Evolutionary conservation across 768 basidiomycete genomes (phyloP).

Genomic region (Lactifluus subvellereus): DNA sequence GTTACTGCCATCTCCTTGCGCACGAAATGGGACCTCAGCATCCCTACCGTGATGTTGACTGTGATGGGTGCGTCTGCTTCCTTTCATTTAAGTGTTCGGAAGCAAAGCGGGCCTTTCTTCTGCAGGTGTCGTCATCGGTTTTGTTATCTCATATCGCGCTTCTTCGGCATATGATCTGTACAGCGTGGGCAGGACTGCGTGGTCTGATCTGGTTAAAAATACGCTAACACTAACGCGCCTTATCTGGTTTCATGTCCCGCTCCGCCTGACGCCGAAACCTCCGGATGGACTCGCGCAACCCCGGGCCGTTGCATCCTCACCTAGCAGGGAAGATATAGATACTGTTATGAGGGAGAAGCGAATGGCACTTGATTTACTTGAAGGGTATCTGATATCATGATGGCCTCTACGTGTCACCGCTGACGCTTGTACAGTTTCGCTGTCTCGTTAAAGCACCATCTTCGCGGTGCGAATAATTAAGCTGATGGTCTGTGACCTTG

Average conservation of each 20-base stretch:
- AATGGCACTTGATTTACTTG: conserved; percentile 51
- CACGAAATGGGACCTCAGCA: background rate
- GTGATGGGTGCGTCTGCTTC: conserved; percentile 3
- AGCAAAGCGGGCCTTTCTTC: conserved; percentile 3
- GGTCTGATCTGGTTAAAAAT: conserved; percentile 53
- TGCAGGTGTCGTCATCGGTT: conserved; percentile 53
- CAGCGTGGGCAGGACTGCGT: conserved; percentile 48
- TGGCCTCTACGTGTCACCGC: background rate
- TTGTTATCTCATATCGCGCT: conserved; percentile 57
- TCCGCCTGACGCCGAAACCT: conserved; percentile 39
- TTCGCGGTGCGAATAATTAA: conserved; percentile 35
- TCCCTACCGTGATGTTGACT: conserved; percentile 4
- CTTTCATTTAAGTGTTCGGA: background rate
- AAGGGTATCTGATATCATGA: conserved; percentile 37
- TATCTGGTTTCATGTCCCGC: conserved; percentile 59
- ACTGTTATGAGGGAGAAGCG: conserved; percentile 58
- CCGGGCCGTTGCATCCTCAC: conserved; percentile 30
- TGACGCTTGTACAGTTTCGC: conserved; percentile 38
- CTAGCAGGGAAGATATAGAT: conserved; percentile 39
- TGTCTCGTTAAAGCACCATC: conserved; percentile 55
- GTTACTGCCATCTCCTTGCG: background rate
- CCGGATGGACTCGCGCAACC: conserved; percentile 32
- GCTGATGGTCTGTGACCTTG: background rate
- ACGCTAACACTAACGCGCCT: conserved; percentile 45
- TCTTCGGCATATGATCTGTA: conserved; percentile 52